Percentiles rank a stretch among this genome's conserved stretches.
phyloP scores from a whole-genome alignment of 2,329 filamentous ascomycete species.

The Fonsecaea pedrosoi region DNA sequence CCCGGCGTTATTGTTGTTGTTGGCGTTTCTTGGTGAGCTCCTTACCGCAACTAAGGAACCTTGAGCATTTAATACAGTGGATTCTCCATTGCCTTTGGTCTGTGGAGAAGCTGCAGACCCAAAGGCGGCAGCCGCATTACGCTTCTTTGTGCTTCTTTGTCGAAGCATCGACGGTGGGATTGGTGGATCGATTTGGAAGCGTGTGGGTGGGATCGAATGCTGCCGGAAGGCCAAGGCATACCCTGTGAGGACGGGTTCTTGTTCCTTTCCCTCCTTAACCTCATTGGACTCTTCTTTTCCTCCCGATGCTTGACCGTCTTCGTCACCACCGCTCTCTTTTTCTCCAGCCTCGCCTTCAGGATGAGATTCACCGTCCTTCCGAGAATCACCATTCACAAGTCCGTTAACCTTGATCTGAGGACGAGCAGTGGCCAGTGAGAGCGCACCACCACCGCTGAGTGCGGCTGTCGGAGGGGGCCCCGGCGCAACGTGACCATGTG shows the following conservation, averaged over 20 bases:
- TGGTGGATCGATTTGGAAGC: conserved; percentile 41
- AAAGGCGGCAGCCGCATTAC: conserved; percentile 30
- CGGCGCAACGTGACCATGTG: conserved; percentile 35
- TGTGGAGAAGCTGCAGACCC: conserved; percentile 20
- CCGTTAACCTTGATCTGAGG: conserved; percentile 31
- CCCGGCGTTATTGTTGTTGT: background rate
- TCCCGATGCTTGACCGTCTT: background rate
- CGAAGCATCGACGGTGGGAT: conserved; percentile 40
- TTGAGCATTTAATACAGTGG: background rate
- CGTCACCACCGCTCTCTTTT: background rate
- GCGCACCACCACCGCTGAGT: conserved; percentile 29
- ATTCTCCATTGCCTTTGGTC: conserved; percentile 16
- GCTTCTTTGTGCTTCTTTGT: conserved; percentile 35
- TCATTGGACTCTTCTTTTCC: conserved; percentile 5
- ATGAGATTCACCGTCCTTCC: background rate
- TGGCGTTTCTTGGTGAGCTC: conserved; percentile 36
- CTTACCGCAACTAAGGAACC: conserved; percentile 32
- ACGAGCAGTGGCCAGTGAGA: conserved; percentile 8
- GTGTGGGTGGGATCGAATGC: conserved; percentile 36
- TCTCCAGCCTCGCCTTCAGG: background rate
- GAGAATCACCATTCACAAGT: conserved; percentile 28
- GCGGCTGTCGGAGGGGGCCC: conserved; percentile 38
- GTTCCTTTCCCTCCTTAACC: conserved; percentile 6
- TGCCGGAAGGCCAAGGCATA: conserved; percentile 39
- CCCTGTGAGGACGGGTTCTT: conserved; percentile 28